Percentiles rank a stretch among this genome's conserved stretches.
Conservation (phyloP, 306 rosid genomes). For the Leucaena leucocephala region DNA sequence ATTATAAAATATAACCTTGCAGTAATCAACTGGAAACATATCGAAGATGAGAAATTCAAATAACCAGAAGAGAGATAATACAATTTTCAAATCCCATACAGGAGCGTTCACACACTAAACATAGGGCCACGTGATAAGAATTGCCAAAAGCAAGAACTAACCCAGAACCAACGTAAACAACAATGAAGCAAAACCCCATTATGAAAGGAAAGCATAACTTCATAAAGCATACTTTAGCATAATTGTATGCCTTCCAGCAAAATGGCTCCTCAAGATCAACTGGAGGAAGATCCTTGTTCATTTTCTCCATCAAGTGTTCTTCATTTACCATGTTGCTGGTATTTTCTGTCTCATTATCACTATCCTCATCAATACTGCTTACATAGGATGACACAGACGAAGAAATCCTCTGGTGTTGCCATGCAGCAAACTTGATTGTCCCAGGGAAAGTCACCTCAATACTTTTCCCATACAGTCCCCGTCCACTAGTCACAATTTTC, state of each 20-base stretch:
- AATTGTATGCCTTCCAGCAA: conserved; percentile 97
- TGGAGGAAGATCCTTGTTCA: conserved; percentile 90
- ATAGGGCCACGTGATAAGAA: conserved; percentile 29
- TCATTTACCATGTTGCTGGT: conserved; percentile 72
- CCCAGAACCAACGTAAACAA: conserved; percentile 16
- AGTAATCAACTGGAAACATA: neutral
- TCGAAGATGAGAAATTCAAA: neutral
- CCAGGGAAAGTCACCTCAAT: conserved; percentile 97
- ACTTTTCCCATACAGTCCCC: conserved; percentile 87
- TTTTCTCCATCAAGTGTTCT: conserved; percentile 84
- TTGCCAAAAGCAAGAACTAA: conserved; percentile 24
- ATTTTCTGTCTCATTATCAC: conserved; percentile 77
- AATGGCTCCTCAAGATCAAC: conserved; percentile 97
- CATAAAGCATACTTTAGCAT: conserved; percentile 69
- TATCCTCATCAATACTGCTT: conserved; percentile 68
- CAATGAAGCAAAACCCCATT: conserved; percentile 17
- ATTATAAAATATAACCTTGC: neutral
- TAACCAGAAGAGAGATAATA: neutral
- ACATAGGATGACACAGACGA: conserved; percentile 52
- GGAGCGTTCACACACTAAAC: neutral
- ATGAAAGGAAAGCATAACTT: conserved; percentile 12
- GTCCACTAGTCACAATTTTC: conserved; percentile 84
- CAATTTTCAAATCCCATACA: neutral
- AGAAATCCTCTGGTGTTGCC: conserved; percentile 61
- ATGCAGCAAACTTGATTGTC: conserved; percentile 86